phyloP scores from a whole-genome alignment of 2,329 filamentous ascomycete genomes.

The Lachnellula cervina region DNA sequence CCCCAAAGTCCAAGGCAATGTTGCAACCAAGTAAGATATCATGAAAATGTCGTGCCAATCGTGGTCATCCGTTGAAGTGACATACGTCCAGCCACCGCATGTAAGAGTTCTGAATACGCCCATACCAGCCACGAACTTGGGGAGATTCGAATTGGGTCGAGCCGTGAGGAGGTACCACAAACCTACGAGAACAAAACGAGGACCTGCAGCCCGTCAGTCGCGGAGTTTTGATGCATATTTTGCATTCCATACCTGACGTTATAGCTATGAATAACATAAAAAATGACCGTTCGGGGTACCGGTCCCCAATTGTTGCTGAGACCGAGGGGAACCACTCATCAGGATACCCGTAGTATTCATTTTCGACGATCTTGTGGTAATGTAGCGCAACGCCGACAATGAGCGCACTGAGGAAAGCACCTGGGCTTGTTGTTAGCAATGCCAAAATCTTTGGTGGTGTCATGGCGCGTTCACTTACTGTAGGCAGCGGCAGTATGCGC shows the following conservation, averaged over 20 bases:
- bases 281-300: conserved; percentile 92
- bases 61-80: conserved; percentile 97
- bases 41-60: conserved; percentile 99
- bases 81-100: conserved; percentile 96
- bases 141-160: conserved; percentile 66
- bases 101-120: conserved; percentile 86
- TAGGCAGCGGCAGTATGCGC: conserved; percentile 81
- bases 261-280: conserved; percentile 98
- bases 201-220: conserved; percentile 49
- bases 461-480: conserved; percentile 44
- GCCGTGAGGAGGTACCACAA: conserved; percentile 89
- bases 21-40: conserved; percentile 95
- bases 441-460: not conserved
- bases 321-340: conserved; percentile 97
- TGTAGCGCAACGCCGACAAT: conserved; percentile 77
- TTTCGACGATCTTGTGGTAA: conserved; percentile 95
- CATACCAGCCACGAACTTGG: conserved; percentile 73
- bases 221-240: not conserved
- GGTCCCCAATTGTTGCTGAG: conserved; percentile 93
- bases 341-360: conserved; percentile 92
- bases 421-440: conserved; percentile 38
- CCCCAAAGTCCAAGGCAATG: conserved; percentile 89
- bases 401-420: conserved; percentile 82
- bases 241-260: conserved; percentile 63
- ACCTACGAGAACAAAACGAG: conserved; percentile 83